Percentiles rank a stretch among this genome's conserved stretches.
Conservation (phyloP, 2,329 filamentous ascomycete species). For the Sporothrix protearum region DNA sequence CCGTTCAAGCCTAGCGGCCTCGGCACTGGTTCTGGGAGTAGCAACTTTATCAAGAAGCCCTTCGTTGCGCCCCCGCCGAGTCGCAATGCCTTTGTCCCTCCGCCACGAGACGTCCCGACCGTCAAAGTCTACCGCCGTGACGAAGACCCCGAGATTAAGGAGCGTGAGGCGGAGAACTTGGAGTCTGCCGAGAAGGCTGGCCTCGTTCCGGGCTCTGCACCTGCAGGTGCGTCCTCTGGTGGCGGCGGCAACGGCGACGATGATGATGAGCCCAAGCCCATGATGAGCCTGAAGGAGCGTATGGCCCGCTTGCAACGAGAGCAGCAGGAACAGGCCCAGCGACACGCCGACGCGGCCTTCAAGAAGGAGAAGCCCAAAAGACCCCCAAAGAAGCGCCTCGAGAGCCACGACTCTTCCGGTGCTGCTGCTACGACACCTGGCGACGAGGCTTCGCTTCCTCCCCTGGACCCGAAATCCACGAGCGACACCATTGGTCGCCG, state of each 20-base stretch:
- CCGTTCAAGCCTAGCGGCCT: slow-evolving; percentile 79
- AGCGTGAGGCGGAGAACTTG: slow-evolving; percentile 61
- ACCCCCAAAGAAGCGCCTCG: slow-evolving; percentile 63
- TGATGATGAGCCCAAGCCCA: slow-evolving; percentile 84
- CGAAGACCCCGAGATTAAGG: slow-evolving; percentile 72
- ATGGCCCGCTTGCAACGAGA: slow-evolving; percentile 93
- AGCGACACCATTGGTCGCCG: slow-evolving; percentile 47
- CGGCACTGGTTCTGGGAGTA: slow-evolving; percentile 52
- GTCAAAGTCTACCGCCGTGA: slow-evolving; percentile 80
- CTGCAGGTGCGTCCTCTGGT: neutral
- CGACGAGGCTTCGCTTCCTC: slow-evolving; percentile 36
- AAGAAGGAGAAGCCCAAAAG: slow-evolving; percentile 89
- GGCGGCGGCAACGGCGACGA: slow-evolving; percentile 36
- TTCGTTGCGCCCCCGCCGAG: slow-evolving; percentile 95
- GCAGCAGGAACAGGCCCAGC: slow-evolving; percentile 81
- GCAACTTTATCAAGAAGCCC: slow-evolving; percentile 83
- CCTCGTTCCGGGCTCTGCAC: slow-evolving; percentile 44
- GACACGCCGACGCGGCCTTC: slow-evolving; percentile 70
- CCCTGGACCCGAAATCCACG: slow-evolving; percentile 47
- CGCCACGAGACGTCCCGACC: slow-evolving; percentile 64
- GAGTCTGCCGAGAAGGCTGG: slow-evolving; percentile 68
- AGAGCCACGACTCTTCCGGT: slow-evolving; percentile 41
- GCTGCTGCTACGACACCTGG: slow-evolving; percentile 32
- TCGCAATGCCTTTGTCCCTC: slow-evolving; percentile 83
- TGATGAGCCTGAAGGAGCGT: slow-evolving; percentile 87